Base-by-base conservation (phyloP, 768 basidiomycete species). In the Termitomyces sp. region DNA sequence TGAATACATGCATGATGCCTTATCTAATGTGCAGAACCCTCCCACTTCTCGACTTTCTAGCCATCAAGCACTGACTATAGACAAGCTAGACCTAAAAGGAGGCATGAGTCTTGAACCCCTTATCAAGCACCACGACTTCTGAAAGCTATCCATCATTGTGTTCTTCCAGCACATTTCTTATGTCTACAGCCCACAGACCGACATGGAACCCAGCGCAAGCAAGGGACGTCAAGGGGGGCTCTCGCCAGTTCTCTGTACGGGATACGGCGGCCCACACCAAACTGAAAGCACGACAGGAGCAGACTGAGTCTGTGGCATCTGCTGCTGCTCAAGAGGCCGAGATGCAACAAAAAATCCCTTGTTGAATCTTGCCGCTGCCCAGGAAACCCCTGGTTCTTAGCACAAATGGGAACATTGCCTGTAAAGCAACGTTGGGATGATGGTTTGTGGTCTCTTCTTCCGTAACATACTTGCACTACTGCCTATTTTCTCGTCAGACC, bases 161-260 rank as follows among this genome's bases (percentile, higher is more conserved):
- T 49, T 8, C 26, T 51, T n/a, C 40, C 40, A 42, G 8, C 9
- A 42, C n/a, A n/a, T n/a, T n/a, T n/a, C n/a, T n/a, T 57, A 92
- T 92, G 91, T 93, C 92, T 54, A 94, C 90, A 77, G 91, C 91
- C 4, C 92, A 94, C 71, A 85, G 92, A 75, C 92, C 92, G 65
- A 95, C 92, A 84, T 98, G 95, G 95, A 92, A 95, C 63, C 96
- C 96, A 2, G 94, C 95, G 0, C 92, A 95, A 72, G 96, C 92
- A 33, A 85, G 86, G 65, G 93, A 97, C 73, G 87, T 93, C 60
- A 93, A 92, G 70, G 90, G 90, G 4, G 93, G 92, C 58, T 94
- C 94, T 53, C 85, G 92, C 58, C 93, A 96, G 68, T 94, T 87
- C 75, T 96, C 94, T 5, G 88, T 92, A 67, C 84, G 91, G 61